Evolutionary conservation across 73 alveolate genomes (phyloP).

Genomic region (Chromera velia): DNA sequence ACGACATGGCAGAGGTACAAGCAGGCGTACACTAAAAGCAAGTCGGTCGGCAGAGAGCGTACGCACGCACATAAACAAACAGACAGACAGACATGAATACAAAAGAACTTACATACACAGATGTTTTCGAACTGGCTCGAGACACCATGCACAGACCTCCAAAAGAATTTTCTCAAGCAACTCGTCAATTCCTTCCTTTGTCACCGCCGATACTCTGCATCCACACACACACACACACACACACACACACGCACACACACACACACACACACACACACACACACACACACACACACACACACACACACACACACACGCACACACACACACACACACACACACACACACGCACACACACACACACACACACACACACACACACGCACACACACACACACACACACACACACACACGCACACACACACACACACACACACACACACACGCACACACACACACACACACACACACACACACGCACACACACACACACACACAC

Average conservation of each 20-base stretch:
- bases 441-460: background rate
- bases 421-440: slow-evolving; percentile 4
- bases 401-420: background rate
- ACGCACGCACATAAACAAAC: too few relatives aligned
- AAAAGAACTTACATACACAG: too few relatives aligned
- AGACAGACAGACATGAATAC: too few relatives aligned
- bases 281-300: slow-evolving; percentile 6
- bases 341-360: slow-evolving; percentile 2
- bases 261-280: slow-evolving; percentile 6
- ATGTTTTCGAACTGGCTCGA: too few relatives aligned
- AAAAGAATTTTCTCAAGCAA: too few relatives aligned
- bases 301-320: slow-evolving; percentile 1
- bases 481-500: too few relatives aligned
- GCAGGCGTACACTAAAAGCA: too few relatives aligned
- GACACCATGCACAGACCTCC: too few relatives aligned
- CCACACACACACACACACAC: slow-evolving; percentile 1
- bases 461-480: too few relatives aligned
- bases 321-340: slow-evolving; percentile 7
- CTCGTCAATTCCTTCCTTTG: too few relatives aligned
- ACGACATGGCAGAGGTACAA: too few relatives aligned
- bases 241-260: slow-evolving; percentile 3
- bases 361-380: slow-evolving; percentile 7
- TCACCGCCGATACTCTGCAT: slow-evolving; percentile 6
- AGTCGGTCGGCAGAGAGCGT: too few relatives aligned
- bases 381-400: slow-evolving; percentile 6